Percentiles rank a stretch among this genome's conserved stretches.
Conservation (phyloP, 2,329 filamentous ascomycete genomes). For the Parastagonospora nodorum region DNA sequence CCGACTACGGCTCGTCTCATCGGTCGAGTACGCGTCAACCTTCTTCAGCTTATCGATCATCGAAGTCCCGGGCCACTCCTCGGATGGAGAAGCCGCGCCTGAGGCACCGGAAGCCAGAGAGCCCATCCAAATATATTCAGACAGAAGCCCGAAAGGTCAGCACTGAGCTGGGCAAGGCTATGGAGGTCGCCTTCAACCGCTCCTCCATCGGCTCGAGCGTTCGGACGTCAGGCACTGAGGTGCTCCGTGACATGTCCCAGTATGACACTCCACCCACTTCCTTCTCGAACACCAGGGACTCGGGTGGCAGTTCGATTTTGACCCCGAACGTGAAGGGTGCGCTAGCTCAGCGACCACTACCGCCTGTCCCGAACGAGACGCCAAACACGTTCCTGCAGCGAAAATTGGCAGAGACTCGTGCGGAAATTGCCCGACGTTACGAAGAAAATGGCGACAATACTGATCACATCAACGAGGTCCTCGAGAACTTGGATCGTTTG, state of each 20-base stretch:
- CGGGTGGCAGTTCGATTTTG: constrained; percentile 33
- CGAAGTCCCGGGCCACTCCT: constrained; percentile 30
- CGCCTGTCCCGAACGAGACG: constrained; percentile 53
- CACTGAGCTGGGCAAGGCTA: constrained; percentile 82
- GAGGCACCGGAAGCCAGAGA: constrained; percentile 48
- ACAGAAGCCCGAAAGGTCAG: constrained; percentile 86
- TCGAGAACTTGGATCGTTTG: constrained; percentile 63
- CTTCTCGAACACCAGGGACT: constrained; percentile 48
- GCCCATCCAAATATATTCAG: constrained; percentile 61
- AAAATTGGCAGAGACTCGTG: constrained; percentile 63
- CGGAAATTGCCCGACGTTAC: constrained; percentile 60
- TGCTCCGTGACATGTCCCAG: constrained; percentile 34
- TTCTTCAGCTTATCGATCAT: constrained; percentile 33
- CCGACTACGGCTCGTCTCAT: constrained; percentile 19
- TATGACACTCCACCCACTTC: constrained; percentile 60
- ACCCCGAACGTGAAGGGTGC: constrained; percentile 33
- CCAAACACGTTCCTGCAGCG: constrained; percentile 58
- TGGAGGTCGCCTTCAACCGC: constrained; percentile 89
- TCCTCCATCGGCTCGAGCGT: constrained; percentile 60
- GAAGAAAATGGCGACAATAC: constrained; percentile 53
- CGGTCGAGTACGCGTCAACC: constrained; percentile 22
- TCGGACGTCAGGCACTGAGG: constrained; percentile 45
- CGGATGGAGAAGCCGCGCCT: constrained; percentile 31
- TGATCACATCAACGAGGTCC: constrained; percentile 62
- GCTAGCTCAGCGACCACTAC: constrained; percentile 51